Percentiles rank a stretch among this genome's conserved stretches.
These are phyloP conservation scores for Gyromitra esculenta DNA, from an alignment of 2,329 filamentous ascomycete genomes.

Conservation along the genomic window DNA sequence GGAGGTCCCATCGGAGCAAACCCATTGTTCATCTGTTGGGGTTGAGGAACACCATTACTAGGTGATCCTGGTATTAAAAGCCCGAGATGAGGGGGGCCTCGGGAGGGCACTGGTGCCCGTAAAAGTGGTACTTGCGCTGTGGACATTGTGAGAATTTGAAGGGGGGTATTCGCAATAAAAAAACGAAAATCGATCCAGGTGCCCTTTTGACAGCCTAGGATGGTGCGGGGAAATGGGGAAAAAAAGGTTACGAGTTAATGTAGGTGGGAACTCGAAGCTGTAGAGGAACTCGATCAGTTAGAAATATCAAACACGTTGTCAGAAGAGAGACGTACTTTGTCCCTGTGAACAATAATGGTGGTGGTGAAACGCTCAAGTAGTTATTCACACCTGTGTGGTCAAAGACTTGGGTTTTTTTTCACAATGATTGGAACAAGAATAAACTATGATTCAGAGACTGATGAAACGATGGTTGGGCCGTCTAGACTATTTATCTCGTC, in stretches of 20 bases:
- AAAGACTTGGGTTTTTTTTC: conserved; percentile 36
- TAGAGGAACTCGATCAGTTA: conserved; percentile 27
- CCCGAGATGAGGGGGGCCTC: conserved; percentile 43
- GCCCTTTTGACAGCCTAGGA: conserved; percentile 18
- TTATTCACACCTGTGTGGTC: conserved; percentile 27
- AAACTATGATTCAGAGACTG: conserved; percentile 39
- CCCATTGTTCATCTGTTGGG: conserved; percentile 37
- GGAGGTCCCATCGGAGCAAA: conserved; percentile 37
- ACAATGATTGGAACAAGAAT: conserved; percentile 36
- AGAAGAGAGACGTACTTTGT: conserved; percentile 28
- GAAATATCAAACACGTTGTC: conserved; percentile 18
- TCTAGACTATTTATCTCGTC: conserved; percentile 49
- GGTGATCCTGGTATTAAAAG: conserved; percentile 43
- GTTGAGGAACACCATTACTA: conserved; percentile 35
- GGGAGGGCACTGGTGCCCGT: conserved; percentile 42
- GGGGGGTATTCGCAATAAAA: conserved; percentile 3
- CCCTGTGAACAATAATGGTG: conserved; percentile 25
- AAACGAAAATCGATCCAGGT: conserved; percentile 20
- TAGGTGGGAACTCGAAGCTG: conserved; percentile 19
- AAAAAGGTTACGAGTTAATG: conserved; percentile 9
- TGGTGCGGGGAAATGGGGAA: conserved; percentile 40
- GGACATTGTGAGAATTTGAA: conserved; percentile 38
- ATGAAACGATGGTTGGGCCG: conserved; percentile 30
- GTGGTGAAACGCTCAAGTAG: conserved; percentile 16
- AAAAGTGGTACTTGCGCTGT: conserved; percentile 51